These are phyloP conservation scores for Trichosanthes truncata DNA, from an alignment of 306 rosid genomes.

Conservation along the genomic window DNA sequence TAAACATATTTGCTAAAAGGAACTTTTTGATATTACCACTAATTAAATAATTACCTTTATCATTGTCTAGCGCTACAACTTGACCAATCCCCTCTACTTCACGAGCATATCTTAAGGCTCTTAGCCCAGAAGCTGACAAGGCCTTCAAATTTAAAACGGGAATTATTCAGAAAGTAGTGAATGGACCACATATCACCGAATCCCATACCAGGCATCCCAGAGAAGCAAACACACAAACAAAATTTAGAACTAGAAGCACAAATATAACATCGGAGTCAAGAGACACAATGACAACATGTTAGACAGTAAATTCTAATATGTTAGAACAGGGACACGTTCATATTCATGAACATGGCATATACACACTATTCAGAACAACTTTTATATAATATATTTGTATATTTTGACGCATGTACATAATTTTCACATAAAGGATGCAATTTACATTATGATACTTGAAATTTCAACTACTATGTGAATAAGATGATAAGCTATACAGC, in stretches of 20 bases:
- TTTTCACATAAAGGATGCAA: neutral
- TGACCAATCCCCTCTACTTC: constrained; percentile 88
- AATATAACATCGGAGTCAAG: neutral
- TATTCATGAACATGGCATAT: neutral
- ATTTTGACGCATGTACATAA: neutral
- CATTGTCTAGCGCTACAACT: constrained; percentile 94
- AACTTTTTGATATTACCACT: neutral
- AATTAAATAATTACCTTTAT: constrained; percentile 45
- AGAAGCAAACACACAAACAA: neutral
- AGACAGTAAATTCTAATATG: neutral
- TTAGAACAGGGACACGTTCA: neutral
- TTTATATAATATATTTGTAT: neutral
- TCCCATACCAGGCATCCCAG: neutral
- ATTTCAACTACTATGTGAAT: neutral
- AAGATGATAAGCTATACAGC: neutral
- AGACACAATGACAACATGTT: neutral
- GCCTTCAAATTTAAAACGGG: constrained; percentile 42
- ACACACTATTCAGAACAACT: neutral
- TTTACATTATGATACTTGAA: neutral
- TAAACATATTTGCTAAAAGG: neutral
- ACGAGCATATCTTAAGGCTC: constrained; percentile 92
- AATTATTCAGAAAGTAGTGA: constrained; percentile 9
- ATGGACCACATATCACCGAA: neutral
- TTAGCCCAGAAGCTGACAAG: constrained; percentile 91
- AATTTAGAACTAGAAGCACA: neutral